Percentiles rank a stretch among this genome's conserved stretches.
phyloP scores from a whole-genome alignment of 768 basidiomycete species.

The Podaxis sp. region DNA sequence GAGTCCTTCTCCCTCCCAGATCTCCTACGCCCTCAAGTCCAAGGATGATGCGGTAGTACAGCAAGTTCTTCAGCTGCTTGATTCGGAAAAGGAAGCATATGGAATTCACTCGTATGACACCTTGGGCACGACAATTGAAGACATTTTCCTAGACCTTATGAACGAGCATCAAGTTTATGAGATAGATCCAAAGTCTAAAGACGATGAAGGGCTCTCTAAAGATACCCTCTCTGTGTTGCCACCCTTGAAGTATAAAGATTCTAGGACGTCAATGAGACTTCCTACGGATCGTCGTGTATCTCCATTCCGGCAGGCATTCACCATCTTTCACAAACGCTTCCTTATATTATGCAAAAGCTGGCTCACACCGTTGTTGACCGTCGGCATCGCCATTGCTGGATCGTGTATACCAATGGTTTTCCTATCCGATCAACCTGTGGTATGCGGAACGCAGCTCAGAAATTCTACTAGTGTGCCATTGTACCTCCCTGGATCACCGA shows the following conservation, averaged over 20 bases:
- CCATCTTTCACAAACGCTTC: conserved; percentile 68
- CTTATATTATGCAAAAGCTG: conserved; percentile 64
- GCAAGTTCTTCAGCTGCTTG: conserved; percentile 50
- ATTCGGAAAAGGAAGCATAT: conserved; percentile 33
- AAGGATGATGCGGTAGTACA: conserved; percentile 54
- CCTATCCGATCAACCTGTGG: conserved; percentile 44
- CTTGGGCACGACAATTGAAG: conserved; percentile 72
- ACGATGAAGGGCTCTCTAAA: conserved; percentile 15
- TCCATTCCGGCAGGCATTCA: conserved; percentile 61
- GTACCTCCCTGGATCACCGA: conserved; percentile 48
- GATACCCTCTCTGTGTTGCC: conserved; percentile 17
- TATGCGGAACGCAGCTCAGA: conserved; percentile 41
- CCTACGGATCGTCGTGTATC: conserved; percentile 49
- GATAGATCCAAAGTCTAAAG: conserved; percentile 16
- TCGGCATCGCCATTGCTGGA: conserved; percentile 54
- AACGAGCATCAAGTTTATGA: conserved; percentile 28
- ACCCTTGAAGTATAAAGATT: conserved; percentile 16
- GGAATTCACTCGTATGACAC: conserved; percentile 57
- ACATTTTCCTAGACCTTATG: conserved; percentile 78
- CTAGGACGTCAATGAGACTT: conserved; percentile 30
- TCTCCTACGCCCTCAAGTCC: conserved; percentile 54
- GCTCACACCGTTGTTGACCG: conserved; percentile 55
- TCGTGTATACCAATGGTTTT: conserved; percentile 66
- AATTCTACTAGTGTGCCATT: conserved; percentile 39
- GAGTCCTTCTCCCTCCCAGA: conserved; percentile 36